phyloP scores from a whole-genome alignment of 2,329 filamentous ascomycete species.

The Fusarium liriodendri region DNA sequence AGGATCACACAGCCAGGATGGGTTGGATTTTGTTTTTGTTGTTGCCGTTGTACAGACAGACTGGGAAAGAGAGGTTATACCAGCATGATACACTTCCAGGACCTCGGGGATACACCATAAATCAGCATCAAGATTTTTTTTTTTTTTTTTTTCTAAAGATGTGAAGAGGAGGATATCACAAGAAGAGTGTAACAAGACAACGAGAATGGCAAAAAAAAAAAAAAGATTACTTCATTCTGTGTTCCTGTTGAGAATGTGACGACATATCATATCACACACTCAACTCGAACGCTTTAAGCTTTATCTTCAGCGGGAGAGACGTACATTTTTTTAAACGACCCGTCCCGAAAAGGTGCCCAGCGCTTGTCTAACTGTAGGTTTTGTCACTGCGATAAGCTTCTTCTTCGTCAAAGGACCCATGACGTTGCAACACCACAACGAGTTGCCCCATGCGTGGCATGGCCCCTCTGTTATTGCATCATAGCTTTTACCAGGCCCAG shows the following conservation, averaged over 20 bases:
- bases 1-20: conserved; percentile 10
- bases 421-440: conserved; percentile 4
- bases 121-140: not conserved
- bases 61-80: conserved; percentile 2
- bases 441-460: conserved; percentile 1
- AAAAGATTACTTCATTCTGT: not conserved
- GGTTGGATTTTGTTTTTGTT: conserved; percentile 1
- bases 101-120: not conserved
- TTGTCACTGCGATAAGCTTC: not conserved
- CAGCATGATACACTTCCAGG: conserved; percentile 1
- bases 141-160: not conserved
- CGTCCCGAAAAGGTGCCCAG: not conserved
- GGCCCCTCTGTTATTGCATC: conserved; percentile 13
- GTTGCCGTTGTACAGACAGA: conserved; percentile 5
- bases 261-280: not conserved
- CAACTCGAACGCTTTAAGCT: not conserved
- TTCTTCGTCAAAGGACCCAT: not conserved
- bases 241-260: not conserved
- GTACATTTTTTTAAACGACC: conserved; percentile 2
- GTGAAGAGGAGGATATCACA: not conserved
- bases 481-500: conserved; percentile 3
- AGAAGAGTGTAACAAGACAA: conserved; percentile 3
- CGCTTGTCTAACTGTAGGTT: not conserved
- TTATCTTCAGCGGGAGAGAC: not conserved
- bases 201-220: not conserved